Base-by-base conservation (phyloP, 1,139 yeast species). In the Geotrichum aggregatum region DNA sequence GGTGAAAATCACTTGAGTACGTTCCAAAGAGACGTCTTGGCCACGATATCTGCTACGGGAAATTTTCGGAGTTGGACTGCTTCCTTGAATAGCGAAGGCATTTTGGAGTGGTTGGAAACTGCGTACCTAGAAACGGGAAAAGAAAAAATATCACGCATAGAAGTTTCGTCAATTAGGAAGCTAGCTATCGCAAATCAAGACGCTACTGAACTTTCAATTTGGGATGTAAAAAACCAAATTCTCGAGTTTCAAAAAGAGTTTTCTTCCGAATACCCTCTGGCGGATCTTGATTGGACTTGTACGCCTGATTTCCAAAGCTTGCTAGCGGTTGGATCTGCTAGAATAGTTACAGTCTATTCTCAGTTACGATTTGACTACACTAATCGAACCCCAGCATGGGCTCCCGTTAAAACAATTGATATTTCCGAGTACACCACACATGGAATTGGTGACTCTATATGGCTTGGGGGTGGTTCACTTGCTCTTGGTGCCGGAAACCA, bases 401-500 rank as follows among this genome's bases (percentile, higher is more conserved):
- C 86, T 0, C 82, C 87, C 0, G 79, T 91, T 56, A 84, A 87
- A 61, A 78, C 78, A 53, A 78, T 89, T 43, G 91, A 85, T 62
- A 79, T 91, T 2, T 75, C 82, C 1, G 75, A 76, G 44, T 85
- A 77, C 63, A 88, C 97, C 0, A 74, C 85, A 0, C 96, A 89
- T 66, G 76, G 74, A 19, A 88, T 91, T 57, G 96, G 96, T 3
- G 97, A 91, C 65, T 84, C 94, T 36, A 75, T 86, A 8, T 91
- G 97, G 97, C 71, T 91, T 54, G 76, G 78, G 52, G 81, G 83
- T 59, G 96, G 95, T 0, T 78, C 82, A 33, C 75, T 89, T 56
- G 91, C 87, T 1, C 80, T 87, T 54, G 97, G 94, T 3, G 77
- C 94, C 19, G 97, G 98, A 0, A 91, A 91, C 65, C 97, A 89